These are phyloP conservation scores for Metschnikowia colocasiae DNA, from an alignment of 805 yeast genomes.

Conservation along the genomic window DNA sequence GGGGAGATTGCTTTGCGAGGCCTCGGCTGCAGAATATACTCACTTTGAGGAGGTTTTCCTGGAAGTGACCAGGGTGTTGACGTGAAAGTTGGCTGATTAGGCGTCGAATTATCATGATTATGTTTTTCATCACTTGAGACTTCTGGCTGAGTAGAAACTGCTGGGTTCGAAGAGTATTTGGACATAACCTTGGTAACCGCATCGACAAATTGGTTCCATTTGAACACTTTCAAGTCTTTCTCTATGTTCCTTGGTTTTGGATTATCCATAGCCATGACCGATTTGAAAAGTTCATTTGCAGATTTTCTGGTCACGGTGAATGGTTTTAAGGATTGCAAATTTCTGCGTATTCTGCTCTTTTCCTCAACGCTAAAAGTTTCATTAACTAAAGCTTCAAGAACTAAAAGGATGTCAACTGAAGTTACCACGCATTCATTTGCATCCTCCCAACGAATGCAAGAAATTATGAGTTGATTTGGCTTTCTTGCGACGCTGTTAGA, in stretches of 20 bases:
- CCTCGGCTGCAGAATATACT: constrained; percentile 11
- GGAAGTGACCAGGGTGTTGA: constrained; percentile 54
- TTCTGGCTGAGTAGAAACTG: not conserved
- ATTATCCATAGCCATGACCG: constrained; percentile 55
- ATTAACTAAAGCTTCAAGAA: constrained; percentile 55
- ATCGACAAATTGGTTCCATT: constrained; percentile 50
- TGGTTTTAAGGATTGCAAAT: constrained; percentile 62
- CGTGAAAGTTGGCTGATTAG: constrained; percentile 27
- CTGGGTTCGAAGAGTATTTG: constrained; percentile 43
- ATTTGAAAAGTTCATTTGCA: constrained; percentile 22
- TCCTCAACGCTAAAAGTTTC: constrained; percentile 60
- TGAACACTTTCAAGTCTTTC: constrained; percentile 65
- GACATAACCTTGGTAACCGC: constrained; percentile 57
- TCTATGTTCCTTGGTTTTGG: constrained; percentile 70
- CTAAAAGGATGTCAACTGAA: constrained; percentile 57
- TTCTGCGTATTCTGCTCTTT: constrained; percentile 65
- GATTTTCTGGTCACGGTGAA: constrained; percentile 49
- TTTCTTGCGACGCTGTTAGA: constrained; percentile 36
- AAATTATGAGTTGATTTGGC: constrained; percentile 44
- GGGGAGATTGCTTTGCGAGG: constrained; percentile 9
- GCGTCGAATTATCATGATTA: not conserved
- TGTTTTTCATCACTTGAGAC: not conserved
- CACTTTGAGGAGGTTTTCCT: constrained; percentile 41
- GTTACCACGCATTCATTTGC: constrained; percentile 50
- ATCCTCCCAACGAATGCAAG: constrained; percentile 59